Percentiles rank a stretch among this genome's conserved stretches.
Evolutionary conservation across 768 basidiomycete species (phyloP).

Genomic region (Calocybe gangraenosa): DNA sequence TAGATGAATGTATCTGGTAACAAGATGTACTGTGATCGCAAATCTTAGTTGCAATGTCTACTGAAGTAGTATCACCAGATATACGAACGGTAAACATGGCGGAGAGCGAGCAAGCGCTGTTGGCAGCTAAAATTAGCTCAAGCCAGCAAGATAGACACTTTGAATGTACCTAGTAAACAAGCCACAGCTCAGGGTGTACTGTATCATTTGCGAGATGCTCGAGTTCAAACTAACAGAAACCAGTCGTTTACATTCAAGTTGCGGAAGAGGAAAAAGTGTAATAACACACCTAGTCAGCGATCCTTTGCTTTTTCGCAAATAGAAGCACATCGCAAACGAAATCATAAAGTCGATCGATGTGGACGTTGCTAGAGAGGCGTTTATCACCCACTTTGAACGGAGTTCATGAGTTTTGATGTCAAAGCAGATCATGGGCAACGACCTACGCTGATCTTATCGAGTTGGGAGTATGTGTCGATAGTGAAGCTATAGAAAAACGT

Average conservation of each 20-base stretch:
- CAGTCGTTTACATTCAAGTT: neutral
- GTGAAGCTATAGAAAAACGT: conserved; percentile 22
- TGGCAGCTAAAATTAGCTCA: neutral
- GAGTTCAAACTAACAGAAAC: conserved; percentile 24
- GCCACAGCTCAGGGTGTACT: conserved; percentile 23
- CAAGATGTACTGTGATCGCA: conserved; percentile 32
- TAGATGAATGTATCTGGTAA: conserved; percentile 40
- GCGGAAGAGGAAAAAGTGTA: neutral
- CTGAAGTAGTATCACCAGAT: too few relatives aligned
- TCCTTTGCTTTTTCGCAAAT: conserved; percentile 28
- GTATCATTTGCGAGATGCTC: conserved; percentile 28
- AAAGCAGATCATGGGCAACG: neutral
- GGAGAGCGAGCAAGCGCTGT: conserved; percentile 40
- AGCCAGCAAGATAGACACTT: neutral
- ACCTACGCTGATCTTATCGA: conserved; percentile 29
- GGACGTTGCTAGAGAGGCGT: conserved; percentile 35
- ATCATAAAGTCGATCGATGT: conserved; percentile 44
- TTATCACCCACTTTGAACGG: conserved; percentile 34
- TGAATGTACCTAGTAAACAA: conserved; percentile 20
- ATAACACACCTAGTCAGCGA: conserved; percentile 14
- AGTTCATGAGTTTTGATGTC: neutral
- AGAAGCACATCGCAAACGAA: conserved; percentile 28
- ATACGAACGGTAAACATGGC: conserved; percentile 36
- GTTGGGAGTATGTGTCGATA: conserved; percentile 25
- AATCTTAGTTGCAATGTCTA: neutral